Evolutionary conservation across 2,329 filamentous ascomycete genomes (phyloP).

Genomic region (Calonectria ilicicola): DNA sequence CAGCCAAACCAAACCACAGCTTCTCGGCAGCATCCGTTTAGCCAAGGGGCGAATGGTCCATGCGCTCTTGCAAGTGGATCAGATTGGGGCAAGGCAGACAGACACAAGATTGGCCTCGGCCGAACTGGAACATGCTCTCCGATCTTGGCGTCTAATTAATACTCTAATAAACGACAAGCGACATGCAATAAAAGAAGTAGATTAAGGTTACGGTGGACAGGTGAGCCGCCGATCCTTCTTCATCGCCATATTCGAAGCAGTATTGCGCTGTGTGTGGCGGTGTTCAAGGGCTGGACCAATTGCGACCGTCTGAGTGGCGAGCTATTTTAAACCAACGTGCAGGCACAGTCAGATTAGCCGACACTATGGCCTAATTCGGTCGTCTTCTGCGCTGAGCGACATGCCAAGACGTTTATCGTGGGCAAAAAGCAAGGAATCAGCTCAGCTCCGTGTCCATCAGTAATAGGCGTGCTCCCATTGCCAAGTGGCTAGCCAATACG

Average conservation of each 20-base stretch:
- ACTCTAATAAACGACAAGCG: background rate
- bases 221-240: background rate
- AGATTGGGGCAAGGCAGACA: no score
- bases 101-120: no score
- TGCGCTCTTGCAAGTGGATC: no score
- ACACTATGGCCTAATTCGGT: background rate
- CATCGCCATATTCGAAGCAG: background rate
- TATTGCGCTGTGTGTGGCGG: background rate
- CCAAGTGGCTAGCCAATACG: background rate
- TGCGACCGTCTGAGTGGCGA: background rate
- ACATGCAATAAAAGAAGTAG: background rate
- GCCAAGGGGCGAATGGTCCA: no score
- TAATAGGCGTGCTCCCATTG: background rate
- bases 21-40: no score
- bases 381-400: background rate
- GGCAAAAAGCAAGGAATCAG: background rate
- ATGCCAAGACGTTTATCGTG: background rate
- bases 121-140: no score
- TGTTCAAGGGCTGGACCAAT: background rate
- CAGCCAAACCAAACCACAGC: no score
- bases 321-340: background rate
- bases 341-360: background rate
- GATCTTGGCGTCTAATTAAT: no score
- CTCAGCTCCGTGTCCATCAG: background rate
- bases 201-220: background rate